Conservation (phyloP, 2,329 filamentous ascomycete genomes). For the Amauroascus niger region DNA sequence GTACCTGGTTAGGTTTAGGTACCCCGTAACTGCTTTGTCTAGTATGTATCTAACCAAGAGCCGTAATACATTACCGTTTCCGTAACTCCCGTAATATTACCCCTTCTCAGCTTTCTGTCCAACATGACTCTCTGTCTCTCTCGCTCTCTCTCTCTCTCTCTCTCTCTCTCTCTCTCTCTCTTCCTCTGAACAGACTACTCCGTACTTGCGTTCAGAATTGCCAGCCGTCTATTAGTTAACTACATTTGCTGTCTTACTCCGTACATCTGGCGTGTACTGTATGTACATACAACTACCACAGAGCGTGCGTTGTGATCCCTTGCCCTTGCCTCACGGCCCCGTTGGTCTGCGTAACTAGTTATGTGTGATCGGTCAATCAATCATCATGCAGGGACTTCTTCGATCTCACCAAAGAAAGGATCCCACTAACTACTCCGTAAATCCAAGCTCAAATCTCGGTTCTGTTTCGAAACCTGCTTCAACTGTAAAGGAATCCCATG, state of each 20-base stretch:
- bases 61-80: not conserved
- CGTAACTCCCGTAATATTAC: not conserved
- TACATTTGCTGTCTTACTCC: too few relatives aligned
- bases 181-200: not conserved
- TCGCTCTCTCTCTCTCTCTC: not conserved
- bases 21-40: too few relatives aligned
- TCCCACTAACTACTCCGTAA: not conserved
- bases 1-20: too few relatives aligned
- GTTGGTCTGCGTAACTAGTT: not conserved
- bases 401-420: not conserved
- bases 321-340: not conserved
- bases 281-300: not conserved
- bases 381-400: not conserved
- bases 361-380: conserved; percentile 1
- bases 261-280: not conserved
- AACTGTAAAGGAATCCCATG: too few relatives aligned
- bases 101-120: not conserved
- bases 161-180: not conserved
- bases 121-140: not conserved
- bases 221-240: not conserved
- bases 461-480: not conserved
- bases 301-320: not conserved
- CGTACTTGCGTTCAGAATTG: not conserved
- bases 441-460: not conserved
- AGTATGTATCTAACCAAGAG: too few relatives aligned